These are phyloP conservation scores for Ogataea nonfermentans DNA, from an alignment of 805 yeast species.

Conservation along the genomic window DNA sequence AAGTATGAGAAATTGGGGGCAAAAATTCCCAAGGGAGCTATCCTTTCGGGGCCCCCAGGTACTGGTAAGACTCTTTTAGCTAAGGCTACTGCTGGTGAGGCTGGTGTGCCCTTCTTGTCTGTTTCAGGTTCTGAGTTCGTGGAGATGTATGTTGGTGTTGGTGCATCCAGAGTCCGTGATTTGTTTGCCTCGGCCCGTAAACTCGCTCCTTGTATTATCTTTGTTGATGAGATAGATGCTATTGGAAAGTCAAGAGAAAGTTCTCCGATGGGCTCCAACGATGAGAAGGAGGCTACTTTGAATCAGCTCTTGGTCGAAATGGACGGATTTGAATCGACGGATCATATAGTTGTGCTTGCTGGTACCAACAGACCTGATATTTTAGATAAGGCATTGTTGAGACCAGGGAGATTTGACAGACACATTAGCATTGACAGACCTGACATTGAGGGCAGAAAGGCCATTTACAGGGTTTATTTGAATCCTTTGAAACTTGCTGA, in stretches of 20 bases:
- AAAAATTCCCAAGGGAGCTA: constrained; percentile 97
- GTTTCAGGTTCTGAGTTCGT: constrained; percentile 98
- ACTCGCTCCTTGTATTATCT: constrained; percentile 93
- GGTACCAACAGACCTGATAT: constrained; percentile 97
- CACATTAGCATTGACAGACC: constrained; percentile 91
- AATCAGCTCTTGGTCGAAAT: constrained; percentile 95
- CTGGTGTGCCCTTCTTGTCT: constrained; percentile 93
- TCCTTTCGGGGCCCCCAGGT: constrained; percentile 97
- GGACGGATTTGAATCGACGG: constrained; percentile 93
- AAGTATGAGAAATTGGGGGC: constrained; percentile 94
- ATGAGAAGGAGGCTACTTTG: constrained; percentile 94
- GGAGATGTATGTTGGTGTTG: constrained; percentile 99
- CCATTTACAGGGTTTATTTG: constrained; percentile 85
- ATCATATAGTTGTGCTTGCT: constrained; percentile 94
- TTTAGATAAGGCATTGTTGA: constrained; percentile 84
- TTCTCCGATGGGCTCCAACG: constrained; percentile 79
- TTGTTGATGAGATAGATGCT: constrained; percentile 99
- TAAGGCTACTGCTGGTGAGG: constrained; percentile 99
- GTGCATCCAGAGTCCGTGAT: constrained; percentile 97
- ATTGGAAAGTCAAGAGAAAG: constrained; percentile 83
- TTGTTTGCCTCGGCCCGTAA: constrained; percentile 88
- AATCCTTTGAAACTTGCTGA: constrained; percentile 60
- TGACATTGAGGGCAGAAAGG: constrained; percentile 92
- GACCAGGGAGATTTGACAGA: constrained; percentile 98
- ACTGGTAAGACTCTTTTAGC: constrained; percentile 98